These are phyloP conservation scores for Plantago elongata DNA, from an alignment of 257 asterid species.

Conservation along the genomic window DNA sequence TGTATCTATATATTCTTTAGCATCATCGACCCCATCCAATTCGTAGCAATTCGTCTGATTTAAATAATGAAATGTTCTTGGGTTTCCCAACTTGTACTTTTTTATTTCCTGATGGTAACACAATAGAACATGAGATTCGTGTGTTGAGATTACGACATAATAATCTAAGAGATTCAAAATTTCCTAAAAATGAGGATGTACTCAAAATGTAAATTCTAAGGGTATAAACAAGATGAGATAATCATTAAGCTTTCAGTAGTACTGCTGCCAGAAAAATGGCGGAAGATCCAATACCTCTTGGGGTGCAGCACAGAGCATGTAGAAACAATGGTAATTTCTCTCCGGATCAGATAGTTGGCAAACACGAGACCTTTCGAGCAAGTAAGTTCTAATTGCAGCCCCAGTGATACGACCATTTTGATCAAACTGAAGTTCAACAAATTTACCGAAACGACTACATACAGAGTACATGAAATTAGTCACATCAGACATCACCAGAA, in stretches of 20 bases:
- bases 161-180: no score
- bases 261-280: neutral
- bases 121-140: conserved; percentile 22
- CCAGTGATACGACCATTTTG: conserved; percentile 86
- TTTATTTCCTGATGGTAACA: conserved; percentile 50
- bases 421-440: conserved; percentile 97
- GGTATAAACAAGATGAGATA: no score
- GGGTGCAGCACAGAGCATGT: conserved; percentile 99
- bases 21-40: conserved; percentile 79
- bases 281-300: conserved; percentile 47
- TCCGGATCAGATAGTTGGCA: conserved; percentile 99
- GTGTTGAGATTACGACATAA: neutral
- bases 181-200: no score
- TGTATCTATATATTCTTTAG: conserved; percentile 76
- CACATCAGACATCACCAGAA: conserved; percentile 3
- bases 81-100: conserved; percentile 77
- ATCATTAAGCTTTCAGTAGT: no score
- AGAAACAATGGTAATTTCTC: conserved; percentile 97
- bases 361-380: conserved; percentile 98
- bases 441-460: conserved; percentile 97
- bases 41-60: conserved; percentile 85
- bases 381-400: conserved; percentile 97
- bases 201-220: no score
- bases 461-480: conserved; percentile 11
- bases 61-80: conserved; percentile 85